These are phyloP conservation scores for Saccharomycopsis lassenensis DNA, from an alignment of 805 yeast species.

Conservation along the genomic window DNA sequence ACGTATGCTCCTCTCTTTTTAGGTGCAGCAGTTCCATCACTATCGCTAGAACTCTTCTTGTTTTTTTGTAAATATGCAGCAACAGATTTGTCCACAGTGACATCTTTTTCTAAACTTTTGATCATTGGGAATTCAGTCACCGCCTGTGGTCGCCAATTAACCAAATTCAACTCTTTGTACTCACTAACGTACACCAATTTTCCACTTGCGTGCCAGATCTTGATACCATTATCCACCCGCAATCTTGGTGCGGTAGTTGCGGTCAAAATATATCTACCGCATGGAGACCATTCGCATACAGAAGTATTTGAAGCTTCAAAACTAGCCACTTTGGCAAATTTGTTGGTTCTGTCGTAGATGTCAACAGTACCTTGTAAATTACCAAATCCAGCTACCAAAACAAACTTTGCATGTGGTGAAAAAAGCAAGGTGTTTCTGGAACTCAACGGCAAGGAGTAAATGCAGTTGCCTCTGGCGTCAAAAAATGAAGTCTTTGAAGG, in stretches of 20 bases:
- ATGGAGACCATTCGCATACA: slow-evolving; percentile 97
- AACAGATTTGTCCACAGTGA: slow-evolving; percentile 64
- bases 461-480: slow-evolving; percentile 84
- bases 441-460: slow-evolving; percentile 73
- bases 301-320: slow-evolving; percentile 91
- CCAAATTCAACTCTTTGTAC: slow-evolving; percentile 68
- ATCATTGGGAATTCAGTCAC: slow-evolving; percentile 25
- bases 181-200: slow-evolving; percentile 68
- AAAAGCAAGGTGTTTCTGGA: slow-evolving; percentile 84
- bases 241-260: slow-evolving; percentile 96
- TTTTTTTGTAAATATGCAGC: slow-evolving; percentile 31
- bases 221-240: slow-evolving; percentile 91
- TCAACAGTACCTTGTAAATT: slow-evolving; percentile 95
- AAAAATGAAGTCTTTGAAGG: slow-evolving; percentile 93
- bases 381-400: slow-evolving; percentile 95
- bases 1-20: slow-evolving; percentile 86
- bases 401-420: slow-evolving; percentile 88
- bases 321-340: slow-evolving; percentile 66
- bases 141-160: slow-evolving; percentile 67
- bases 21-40: slow-evolving; percentile 24
- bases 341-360: slow-evolving; percentile 82
- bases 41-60: not conserved
- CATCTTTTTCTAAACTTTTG: slow-evolving; percentile 38
- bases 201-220: slow-evolving; percentile 89
- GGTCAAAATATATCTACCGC: slow-evolving; percentile 84